phyloP scores from a whole-genome alignment of 2,329 filamentous ascomycete genomes.

The Penicillium decumbens region DNA sequence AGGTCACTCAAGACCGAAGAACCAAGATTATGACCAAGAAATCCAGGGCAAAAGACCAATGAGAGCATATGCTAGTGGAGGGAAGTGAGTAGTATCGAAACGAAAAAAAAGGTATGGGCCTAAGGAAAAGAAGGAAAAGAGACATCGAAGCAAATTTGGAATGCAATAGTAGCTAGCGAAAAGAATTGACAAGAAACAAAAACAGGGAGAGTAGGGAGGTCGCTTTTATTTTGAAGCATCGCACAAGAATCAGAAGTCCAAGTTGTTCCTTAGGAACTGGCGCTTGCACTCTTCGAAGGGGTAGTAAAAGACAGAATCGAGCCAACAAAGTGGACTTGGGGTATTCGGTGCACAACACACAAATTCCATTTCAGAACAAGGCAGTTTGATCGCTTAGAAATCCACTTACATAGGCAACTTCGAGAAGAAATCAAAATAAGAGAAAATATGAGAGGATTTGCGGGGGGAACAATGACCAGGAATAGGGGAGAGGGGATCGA shows the following conservation, averaged over 20 bases:
- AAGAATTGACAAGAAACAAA: constrained; percentile 14
- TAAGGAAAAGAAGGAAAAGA: constrained; percentile 13
- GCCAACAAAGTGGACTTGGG: constrained; percentile 39
- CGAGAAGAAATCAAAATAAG: constrained; percentile 21
- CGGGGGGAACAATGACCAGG: constrained; percentile 17
- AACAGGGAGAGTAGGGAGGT: constrained; percentile 23
- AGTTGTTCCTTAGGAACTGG: constrained; percentile 26
- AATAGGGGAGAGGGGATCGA: constrained; percentile 13
- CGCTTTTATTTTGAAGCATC: constrained; percentile 37
- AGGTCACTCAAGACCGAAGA: constrained; percentile 1
- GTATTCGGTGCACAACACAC: constrained; percentile 43
- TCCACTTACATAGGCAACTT: constrained; percentile 35
- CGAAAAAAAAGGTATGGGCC: constrained; percentile 14
- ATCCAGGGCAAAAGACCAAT: constrained; percentile 12
- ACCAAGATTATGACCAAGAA: constrained; percentile 17
- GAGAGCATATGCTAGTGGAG: constrained; percentile 11
- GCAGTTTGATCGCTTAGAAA: constrained; percentile 38
- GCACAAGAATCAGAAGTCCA: constrained; percentile 31
- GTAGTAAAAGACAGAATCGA: constrained; percentile 29
- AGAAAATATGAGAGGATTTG: constrained; percentile 9
- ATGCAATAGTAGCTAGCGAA: constrained; percentile 19
- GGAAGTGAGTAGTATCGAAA: constrained; percentile 21
- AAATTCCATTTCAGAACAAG: constrained; percentile 43
- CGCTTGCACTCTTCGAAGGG: constrained; percentile 30
- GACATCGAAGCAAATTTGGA: constrained; percentile 15